These are phyloP conservation scores for Luffa aegyptiaca DNA, from an alignment of 306 rosid species.

Conservation along the genomic window DNA sequence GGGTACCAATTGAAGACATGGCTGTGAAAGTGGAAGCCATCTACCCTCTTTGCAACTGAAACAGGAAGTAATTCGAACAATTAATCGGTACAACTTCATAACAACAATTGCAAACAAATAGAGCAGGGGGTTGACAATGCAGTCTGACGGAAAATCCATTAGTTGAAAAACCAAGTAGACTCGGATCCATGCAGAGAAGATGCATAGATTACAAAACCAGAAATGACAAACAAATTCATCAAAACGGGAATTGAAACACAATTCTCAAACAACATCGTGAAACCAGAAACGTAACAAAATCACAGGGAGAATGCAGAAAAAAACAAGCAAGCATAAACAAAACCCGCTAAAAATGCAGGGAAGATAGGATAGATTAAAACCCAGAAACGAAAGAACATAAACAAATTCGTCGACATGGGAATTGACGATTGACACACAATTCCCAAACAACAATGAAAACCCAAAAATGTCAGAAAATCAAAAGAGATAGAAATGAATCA, in stretches of 20 bases:
- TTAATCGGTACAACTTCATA: neutral
- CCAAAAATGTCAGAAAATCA: neutral
- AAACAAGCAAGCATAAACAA: neutral
- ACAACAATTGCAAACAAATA: neutral
- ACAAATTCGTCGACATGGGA: neutral
- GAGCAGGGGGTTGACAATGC: neutral
- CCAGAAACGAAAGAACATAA: neutral
- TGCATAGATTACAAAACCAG: neutral
- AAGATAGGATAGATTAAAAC: neutral
- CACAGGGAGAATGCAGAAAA: neutral
- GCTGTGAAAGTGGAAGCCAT: conserved; percentile 82
- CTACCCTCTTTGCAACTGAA: conserved; percentile 4
- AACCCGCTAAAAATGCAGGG: neutral
- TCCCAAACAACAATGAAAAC: neutral
- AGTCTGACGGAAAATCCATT: neutral
- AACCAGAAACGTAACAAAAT: neutral
- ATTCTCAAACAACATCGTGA: neutral
- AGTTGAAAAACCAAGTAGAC: neutral
- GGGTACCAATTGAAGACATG: conserved; percentile 41
- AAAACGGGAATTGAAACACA: neutral
- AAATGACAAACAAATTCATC: neutral
- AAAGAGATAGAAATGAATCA: neutral
- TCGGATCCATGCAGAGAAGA: neutral
- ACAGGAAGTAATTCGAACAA: neutral
- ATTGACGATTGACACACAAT: neutral